phyloP scores from a whole-genome alignment of 441 rosid species.

The Gossypium aridum region DNA sequence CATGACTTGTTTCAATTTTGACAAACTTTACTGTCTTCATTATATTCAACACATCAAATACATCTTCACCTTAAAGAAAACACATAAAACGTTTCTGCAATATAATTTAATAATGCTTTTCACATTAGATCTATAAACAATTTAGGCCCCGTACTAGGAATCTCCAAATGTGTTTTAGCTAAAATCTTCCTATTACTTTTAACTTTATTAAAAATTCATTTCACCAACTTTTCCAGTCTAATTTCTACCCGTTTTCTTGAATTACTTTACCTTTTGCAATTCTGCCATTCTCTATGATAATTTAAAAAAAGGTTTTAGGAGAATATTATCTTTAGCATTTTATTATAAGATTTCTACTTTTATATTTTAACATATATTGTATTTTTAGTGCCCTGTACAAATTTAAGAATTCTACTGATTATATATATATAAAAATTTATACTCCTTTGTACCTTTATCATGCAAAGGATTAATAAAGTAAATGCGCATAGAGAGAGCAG shows the following conservation, averaged over 20 bases:
- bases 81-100: neutral
- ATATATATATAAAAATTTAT: neutral
- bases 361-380: neutral
- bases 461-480: neutral
- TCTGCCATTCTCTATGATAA: neutral
- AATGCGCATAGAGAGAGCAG: neutral
- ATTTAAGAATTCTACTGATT: neutral
- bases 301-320: neutral
- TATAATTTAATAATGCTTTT: neutral
- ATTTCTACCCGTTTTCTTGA: neutral
- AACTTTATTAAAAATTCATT: no score
- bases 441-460: neutral
- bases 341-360: neutral
- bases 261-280: neutral
- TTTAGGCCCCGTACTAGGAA: no score
- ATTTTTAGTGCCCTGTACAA: neutral
- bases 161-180: neutral
- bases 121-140: neutral
- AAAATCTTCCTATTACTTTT: neutral
- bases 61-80: neutral
- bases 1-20: neutral
- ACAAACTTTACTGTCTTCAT: neutral
- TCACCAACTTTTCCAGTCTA: neutral
- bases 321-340: neutral
- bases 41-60: neutral